Evolutionary conservation across 148 eudicot species (phyloP), one percentile per base, ranked within the genome.

Genomic region (Chenopodium berlandieri): DNA sequence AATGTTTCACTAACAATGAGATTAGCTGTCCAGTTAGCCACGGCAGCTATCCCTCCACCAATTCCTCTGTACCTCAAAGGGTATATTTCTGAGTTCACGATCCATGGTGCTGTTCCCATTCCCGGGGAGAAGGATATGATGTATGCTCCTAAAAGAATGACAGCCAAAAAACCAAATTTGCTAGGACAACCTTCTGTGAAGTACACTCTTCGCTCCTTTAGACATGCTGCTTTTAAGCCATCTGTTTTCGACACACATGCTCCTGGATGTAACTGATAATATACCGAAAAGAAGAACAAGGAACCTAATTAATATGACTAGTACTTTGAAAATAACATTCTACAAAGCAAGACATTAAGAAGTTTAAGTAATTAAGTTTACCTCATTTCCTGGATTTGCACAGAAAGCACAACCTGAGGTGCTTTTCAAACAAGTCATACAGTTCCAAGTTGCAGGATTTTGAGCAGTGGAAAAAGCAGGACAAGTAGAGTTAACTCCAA

Each of bases 21-120:
- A 85, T 93, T 94, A 0, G 98, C 87, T 40, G 82, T 76, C 98
- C 97, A 94, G 74, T 93, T 91, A 19, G 89, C 58, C 44, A 91
- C 94, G 0, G 97, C 98, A 0, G 98, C 97, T 0, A 90, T 89
- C 58, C 96, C 97, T 31, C 95, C 95, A 17, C 95, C 91, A 1
- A 91, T 75, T 58, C 98, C 97, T 85, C 97, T 82, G 88, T 90
- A 93, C 65, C 85, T 89, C 54, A 92, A 44, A 0, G 98, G 97
- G 78, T 92, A 94, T 52, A 94, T 94, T 84, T 94, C 97, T 0
- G 97, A 93, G 91, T 95, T 95, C 17, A 93, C 89, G 7, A 93
- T 89, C 97, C 98, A 95, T 17, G 98, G 95, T 27, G 79, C 94
- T 0, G 95, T 90, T 71, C 95, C 97, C 95, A 94, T 93, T 2